A percentile compares a stretch with the other conserved stretches of the same genome.
Evolutionary conservation across 371 early-diverging fungal genomes (phyloP).

Genomic region (Mycotypha africana): DNA sequence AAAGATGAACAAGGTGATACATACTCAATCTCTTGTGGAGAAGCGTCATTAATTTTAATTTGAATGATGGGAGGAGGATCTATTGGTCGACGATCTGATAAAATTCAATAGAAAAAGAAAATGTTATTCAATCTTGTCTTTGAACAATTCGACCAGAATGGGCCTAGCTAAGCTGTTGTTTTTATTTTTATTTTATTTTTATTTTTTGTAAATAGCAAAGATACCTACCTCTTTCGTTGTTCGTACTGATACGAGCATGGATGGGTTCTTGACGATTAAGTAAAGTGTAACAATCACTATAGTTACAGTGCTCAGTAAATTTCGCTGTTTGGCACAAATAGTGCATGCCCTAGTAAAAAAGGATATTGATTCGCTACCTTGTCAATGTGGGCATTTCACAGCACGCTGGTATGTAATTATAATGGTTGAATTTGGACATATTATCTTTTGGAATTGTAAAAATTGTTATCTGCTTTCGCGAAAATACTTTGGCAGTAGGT

Average conservation of each 20-base stretch:
- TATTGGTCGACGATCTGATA: constrained; percentile 28
- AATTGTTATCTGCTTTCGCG: too few species aligned
- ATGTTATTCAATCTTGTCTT: too few species aligned
- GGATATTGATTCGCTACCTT: constrained; percentile 9
- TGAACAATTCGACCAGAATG: background rate
- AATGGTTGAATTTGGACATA: constrained; percentile 11
- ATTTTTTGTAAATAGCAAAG: too few species aligned
- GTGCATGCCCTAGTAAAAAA: too few species aligned
- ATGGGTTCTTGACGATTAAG: constrained; percentile 18
- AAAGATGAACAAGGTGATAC: constrained; percentile 1
- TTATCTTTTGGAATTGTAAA: too few species aligned
- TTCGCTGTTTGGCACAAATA: too few species aligned
- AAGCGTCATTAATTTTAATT: constrained; percentile 13
- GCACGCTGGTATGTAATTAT: constrained; percentile 12
- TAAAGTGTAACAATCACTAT: constrained; percentile 3
- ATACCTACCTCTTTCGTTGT: constrained; percentile 21
- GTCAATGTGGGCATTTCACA: background rate
- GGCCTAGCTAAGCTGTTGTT: background rate
- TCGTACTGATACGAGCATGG: constrained; percentile 24
- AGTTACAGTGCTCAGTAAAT: too few species aligned
- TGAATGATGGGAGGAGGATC: constrained; percentile 28
- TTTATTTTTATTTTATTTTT: too few species aligned
- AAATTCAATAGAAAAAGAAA: background rate
- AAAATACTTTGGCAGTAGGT: too few species aligned
- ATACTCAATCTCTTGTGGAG: constrained; percentile 16